Base-by-base conservation (phyloP, 768 basidiomycete genomes). In the Termitomyces sp. region DNA sequence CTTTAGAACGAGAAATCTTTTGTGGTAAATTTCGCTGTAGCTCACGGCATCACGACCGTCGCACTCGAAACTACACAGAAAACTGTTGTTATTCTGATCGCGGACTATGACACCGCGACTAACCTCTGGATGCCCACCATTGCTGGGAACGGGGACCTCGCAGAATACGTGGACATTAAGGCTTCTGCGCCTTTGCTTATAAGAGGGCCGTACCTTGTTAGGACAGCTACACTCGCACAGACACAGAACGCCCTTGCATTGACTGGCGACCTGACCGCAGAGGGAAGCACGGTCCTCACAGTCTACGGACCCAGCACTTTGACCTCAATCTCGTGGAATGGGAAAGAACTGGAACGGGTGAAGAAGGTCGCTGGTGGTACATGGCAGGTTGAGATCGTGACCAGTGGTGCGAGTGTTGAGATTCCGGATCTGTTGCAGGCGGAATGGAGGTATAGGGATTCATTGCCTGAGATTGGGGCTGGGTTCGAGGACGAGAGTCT, bases 81-180 rank as follows among this genome's bases (percentile, higher is more conserved):
- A 31, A 60, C 38, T 8, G 32, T 63, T 10, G 57, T 60, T 31
- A 40, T 63, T 25, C 55, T 66, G 56, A 59, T 66, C 20, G 65
- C 63, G 15, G 65, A 66, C 55, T 66, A 66, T 34, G 51, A 61
- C 34, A 61, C 62, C 10, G 65, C 65, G 3, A 59, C 58, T 10
- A 61, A 51, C 31, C 59, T 66, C 32, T 66, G 65, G 65, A 63
- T 63, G 62, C 65, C 65, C 3, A 66, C 65, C 1, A 61, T 66
- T 55, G 40, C 65, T 15, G 65, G 62, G 10, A 42, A 25, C 3
- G 65, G 65, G 1, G 57, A 63, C 1, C 52, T 66, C 14, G 57
- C 60, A 7, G 50, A 66, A 10, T 66, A 56, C 9, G 53, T 61
- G 25, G 62, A 66, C 14, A 46, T 66, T 4, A 51, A 55, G 5